Evolutionary conservation across 2,329 filamentous ascomycete genomes (phyloP), one percentile per base, ranked within the genome.

Genomic region (Diaporthe ilicicola): DNA sequence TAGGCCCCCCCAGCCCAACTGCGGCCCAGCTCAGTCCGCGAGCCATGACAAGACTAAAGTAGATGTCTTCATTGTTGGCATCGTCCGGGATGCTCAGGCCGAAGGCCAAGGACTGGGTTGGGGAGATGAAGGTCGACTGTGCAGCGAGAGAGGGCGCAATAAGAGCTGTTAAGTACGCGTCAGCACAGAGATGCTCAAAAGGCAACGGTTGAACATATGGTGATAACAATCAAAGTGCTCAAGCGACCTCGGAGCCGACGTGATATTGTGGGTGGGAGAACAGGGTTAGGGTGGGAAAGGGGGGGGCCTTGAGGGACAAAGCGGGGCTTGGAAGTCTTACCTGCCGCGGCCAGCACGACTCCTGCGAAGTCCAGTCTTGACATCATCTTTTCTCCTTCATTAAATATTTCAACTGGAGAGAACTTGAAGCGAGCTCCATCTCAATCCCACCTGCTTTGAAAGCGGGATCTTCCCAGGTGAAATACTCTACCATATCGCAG

Each of bases 31-130:
- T 83, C 46, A 82, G 79, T 12, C 77, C 76, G 46, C 77, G 79
- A 37, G 84, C 82, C 48, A 86, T 84, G 70, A 85, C 83, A 19
- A 90, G 74, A n/a, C 84, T 84, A 77, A 90, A 88, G 79, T 84
- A 89, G 48, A 90, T 76, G 74, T 89, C 83, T 54, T 82, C 81
- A 69, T 81, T 82, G 32, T 79, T 74, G 29, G 81, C 80, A 69
- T 84, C 79, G n/a, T 83, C 77, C 50, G 87, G 83, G 27, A 87
- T 83, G 67, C 86, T 85, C 70, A 87, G 80, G 64, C 83, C 84
- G 75, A 89, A 89, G n/a, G 80, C 79, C 70, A 87, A 76, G 24
- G 81, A 79, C 64, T 81, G 77, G 70, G 83, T 79, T 67, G 81
- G 81, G 2, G 85, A 82, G 56, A 85, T 76, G 61, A 88, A 87